Evolutionary conservation across 2,329 filamentous ascomycete genomes (phyloP).

Genomic region (Westerdykella ornata): DNA sequence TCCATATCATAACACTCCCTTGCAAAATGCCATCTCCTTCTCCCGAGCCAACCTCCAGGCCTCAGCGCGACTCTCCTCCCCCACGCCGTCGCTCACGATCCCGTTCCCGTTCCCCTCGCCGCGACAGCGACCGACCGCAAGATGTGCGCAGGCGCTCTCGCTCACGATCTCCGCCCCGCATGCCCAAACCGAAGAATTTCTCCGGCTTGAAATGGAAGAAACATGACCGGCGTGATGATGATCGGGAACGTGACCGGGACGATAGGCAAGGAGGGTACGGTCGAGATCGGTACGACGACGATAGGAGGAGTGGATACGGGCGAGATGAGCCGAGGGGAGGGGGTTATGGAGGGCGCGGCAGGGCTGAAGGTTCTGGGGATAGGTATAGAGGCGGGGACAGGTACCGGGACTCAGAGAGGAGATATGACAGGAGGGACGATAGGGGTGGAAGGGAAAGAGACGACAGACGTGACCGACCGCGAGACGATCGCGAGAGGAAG

Average conservation of each 20-base stretch:
- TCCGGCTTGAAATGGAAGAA: slow-evolving; percentile 56
- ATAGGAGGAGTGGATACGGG: slow-evolving; percentile 32
- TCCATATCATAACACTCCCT: too few relatives aligned
- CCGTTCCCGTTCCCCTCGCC: slow-evolving; percentile 12
- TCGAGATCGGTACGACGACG: slow-evolving; percentile 29
- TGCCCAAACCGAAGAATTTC: slow-evolving; percentile 33
- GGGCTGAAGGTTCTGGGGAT: slow-evolving; percentile 32
- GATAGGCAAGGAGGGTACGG: slow-evolving; percentile 38
- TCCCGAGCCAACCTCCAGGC: neutral
- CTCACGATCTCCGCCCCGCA: slow-evolving; percentile 25
- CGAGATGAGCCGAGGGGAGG: slow-evolving; percentile 14
- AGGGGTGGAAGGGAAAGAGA: slow-evolving; percentile 17
- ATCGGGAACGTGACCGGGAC: slow-evolving; percentile 44
- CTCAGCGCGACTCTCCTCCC: neutral
- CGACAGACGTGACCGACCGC: neutral
- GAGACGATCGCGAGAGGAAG: slow-evolving; percentile 5
- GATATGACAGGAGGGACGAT: slow-evolving; percentile 2
- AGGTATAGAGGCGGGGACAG: slow-evolving; percentile 16
- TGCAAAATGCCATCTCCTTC: slow-evolving; percentile 9
- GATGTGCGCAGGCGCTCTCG: slow-evolving; percentile 18
- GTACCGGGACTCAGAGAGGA: slow-evolving; percentile 19
- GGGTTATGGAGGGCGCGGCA: slow-evolving; percentile 24
- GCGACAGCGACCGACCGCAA: slow-evolving; percentile 24
- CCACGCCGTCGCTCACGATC: slow-evolving; percentile 6
- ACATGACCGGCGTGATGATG: slow-evolving; percentile 18